Evolutionary conservation across 148 eudicot genomes (phyloP).

Genomic region (Cornus kousa): DNA sequence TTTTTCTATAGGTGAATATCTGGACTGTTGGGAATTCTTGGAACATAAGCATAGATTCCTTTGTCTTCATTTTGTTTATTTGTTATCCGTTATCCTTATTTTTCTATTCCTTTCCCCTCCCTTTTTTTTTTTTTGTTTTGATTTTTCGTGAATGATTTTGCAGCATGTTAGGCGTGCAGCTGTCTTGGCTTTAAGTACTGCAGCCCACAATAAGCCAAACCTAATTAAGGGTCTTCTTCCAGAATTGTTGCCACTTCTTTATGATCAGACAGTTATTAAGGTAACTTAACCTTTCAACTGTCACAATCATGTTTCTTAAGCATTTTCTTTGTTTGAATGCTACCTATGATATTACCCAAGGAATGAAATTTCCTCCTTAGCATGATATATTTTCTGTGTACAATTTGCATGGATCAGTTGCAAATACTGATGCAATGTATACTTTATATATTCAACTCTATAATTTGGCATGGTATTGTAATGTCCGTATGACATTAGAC

Average conservation of each 20-base stretch:
- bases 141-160: constrained; percentile 17
- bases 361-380: neutral
- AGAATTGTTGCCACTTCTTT: constrained; percentile 85
- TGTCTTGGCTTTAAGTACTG: constrained; percentile 90
- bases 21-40: too few relatives aligned
- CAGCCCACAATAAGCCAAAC: constrained; percentile 96
- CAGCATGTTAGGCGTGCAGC: constrained; percentile 99
- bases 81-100: neutral
- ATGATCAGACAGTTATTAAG: constrained; percentile 94
- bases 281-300: constrained; percentile 28
- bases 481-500: neutral
- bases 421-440: neutral
- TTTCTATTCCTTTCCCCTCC: neutral
- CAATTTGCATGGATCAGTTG: neutral
- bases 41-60: too few relatives aligned
- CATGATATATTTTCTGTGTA: neutral
- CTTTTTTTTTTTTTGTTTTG: neutral
- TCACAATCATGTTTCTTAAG: neutral
- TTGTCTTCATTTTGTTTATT: neutral
- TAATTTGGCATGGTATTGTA: neutral
- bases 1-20: neutral
- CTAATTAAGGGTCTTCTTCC: constrained; percentile 93
- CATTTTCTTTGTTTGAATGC: neutral
- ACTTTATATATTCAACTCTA: neutral
- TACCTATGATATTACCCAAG: neutral